phyloP scores from a whole-genome alignment of 805 yeast genomes.

The Hanseniaspora nectarophila region DNA sequence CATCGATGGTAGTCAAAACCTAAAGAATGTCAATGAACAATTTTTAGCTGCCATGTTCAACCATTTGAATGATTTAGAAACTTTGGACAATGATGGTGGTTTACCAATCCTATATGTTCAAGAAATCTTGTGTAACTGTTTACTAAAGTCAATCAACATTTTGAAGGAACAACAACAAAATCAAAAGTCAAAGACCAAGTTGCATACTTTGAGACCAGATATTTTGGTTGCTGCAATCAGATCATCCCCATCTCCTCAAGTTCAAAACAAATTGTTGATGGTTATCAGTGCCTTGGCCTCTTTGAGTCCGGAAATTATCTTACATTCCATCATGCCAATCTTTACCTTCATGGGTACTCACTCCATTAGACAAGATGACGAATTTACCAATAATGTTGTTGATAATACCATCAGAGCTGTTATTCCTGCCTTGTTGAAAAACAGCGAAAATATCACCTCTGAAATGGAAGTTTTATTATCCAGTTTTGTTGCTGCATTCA shows the following conservation, averaged over 20 bases:
- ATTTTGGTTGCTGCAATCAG: conserved; percentile 83
- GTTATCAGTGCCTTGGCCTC: conserved; percentile 82
- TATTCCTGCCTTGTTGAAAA: conserved; percentile 71
- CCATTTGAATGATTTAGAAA: conserved; percentile 60
- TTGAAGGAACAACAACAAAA: conserved; percentile 31
- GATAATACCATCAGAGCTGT: conserved; percentile 84
- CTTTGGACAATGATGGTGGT: conserved; percentile 82
- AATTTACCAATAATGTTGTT: conserved; percentile 80
- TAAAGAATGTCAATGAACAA: conserved; percentile 30
- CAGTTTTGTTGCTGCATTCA: conserved; percentile 87
- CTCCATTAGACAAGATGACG: conserved; percentile 92
- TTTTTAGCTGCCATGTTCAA: conserved; percentile 45
- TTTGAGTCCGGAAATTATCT: conserved; percentile 76
- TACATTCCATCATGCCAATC: conserved; percentile 98
- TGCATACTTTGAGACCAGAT: conserved; percentile 71
- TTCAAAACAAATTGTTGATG: conserved; percentile 74
- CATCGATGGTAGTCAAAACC: conserved; percentile 38
- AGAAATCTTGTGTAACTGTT: conserved; percentile 78
- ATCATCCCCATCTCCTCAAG: conserved; percentile 82
- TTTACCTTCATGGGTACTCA: conserved; percentile 99
- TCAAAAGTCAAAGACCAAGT: conserved; percentile 34
- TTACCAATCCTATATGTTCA: conserved; percentile 84
- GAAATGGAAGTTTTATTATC: conserved; percentile 77
- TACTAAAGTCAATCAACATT: conserved; percentile 54
- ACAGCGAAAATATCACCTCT: conserved; percentile 35